Percentiles rank a stretch among this genome's conserved stretches.
These are phyloP conservation scores for Ophiosphaerella narmari DNA, from an alignment of 2,329 filamentous ascomycete genomes.

Conservation along the genomic window DNA sequence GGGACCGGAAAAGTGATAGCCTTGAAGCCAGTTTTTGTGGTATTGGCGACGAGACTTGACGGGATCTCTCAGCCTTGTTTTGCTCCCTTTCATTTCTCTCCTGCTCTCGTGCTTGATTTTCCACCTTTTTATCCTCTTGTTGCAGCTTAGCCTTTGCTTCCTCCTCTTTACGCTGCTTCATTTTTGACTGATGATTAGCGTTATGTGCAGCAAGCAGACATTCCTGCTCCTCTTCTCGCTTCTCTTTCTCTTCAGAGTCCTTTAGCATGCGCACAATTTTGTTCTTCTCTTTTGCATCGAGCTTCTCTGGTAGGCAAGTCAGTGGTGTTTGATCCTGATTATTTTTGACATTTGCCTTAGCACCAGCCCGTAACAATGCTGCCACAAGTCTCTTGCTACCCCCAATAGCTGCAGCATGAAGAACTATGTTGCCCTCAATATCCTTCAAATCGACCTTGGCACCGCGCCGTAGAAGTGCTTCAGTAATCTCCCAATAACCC, in stretches of 20 bases:
- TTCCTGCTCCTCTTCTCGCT: constrained; percentile 7
- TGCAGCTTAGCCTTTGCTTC: constrained; percentile 2
- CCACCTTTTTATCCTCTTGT: constrained; percentile 4
- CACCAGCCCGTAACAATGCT: constrained; percentile 22
- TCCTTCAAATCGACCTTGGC: constrained; percentile 22
- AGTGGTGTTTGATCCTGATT: constrained; percentile 20
- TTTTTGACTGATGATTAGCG: constrained; percentile 8
- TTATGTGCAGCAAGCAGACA: constrained; percentile 8
- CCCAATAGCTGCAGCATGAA: constrained; percentile 25
- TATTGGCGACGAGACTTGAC: constrained; percentile 3
- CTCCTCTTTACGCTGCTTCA: constrained; percentile 10
- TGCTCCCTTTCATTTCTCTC: neutral
- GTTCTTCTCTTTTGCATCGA: constrained; percentile 20
- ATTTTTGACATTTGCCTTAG: constrained; percentile 21
- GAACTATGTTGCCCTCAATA: constrained; percentile 21
- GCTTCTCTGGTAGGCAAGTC: constrained; percentile 13
- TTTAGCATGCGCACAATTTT: constrained; percentile 28
- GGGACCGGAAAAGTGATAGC: constrained; percentile 11
- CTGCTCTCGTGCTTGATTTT: constrained; percentile 1
- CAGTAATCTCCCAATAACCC: constrained; percentile 26
- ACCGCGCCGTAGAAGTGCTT: constrained; percentile 21
- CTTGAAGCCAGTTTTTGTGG: neutral
- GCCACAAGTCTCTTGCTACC: constrained; percentile 20
- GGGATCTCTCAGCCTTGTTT: neutral
- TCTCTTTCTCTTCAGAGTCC: constrained; percentile 20